Conservation (phyloP, 2,329 filamentous ascomycete genomes). For the Ceratocystis destructans region DNA sequence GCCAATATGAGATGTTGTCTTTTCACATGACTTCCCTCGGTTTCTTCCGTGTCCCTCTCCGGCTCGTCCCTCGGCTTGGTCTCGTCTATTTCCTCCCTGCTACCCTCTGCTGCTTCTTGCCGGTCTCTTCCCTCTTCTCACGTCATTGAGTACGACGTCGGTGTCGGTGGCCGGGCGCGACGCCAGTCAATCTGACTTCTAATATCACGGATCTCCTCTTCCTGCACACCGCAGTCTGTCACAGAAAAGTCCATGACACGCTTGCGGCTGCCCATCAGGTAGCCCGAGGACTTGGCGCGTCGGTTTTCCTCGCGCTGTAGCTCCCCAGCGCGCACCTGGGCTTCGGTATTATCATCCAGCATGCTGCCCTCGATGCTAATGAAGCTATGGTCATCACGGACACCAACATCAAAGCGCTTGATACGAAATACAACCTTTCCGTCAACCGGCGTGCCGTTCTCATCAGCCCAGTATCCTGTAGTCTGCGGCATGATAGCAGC, state of each 20-base stretch:
- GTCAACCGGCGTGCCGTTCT: conserved; percentile 51
- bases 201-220: conserved; percentile 18
- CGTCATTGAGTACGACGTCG: conserved; percentile 18
- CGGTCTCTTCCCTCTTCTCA: background rate
- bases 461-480: conserved; percentile 61
- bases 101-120: background rate
- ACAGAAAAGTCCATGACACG: conserved; percentile 14
- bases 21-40: background rate
- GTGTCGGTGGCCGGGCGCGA: conserved; percentile 16
- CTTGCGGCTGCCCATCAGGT: conserved; percentile 10
- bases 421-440: conserved; percentile 65
- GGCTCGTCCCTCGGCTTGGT: background rate
- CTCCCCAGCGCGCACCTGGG: conserved; percentile 34
- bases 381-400: conserved; percentile 63
- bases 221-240: conserved; percentile 16
- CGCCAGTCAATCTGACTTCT: conserved; percentile 18
- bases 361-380: conserved; percentile 83
- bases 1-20: background rate
- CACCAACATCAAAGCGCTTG: conserved; percentile 68
- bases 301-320: conserved; percentile 23
- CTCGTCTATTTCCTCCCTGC: background rate
- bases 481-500: background rate
- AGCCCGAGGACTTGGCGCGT: conserved; percentile 12
- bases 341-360: conserved; percentile 54
- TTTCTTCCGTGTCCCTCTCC: background rate